Evolutionary conservation across 371 early-diverging fungal species (phyloP).

Genomic region (Mortierella polycephala): DNA sequence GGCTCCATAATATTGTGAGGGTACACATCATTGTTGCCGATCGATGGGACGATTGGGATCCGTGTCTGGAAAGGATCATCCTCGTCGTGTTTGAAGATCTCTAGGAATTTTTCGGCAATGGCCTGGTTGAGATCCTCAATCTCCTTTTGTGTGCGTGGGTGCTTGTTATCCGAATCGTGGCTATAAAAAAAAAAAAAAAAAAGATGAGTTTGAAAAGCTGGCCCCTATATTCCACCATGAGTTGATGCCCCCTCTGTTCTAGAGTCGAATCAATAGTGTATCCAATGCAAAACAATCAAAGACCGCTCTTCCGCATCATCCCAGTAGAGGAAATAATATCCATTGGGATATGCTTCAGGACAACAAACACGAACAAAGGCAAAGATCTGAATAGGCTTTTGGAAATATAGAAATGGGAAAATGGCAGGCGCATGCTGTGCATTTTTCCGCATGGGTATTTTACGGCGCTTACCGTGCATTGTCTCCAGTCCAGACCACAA

Average conservation of each 20-base stretch:
- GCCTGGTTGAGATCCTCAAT: slow-evolving; percentile 63
- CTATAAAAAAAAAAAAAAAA: slow-evolving; percentile 49
- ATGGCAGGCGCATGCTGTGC: too few relatives aligned
- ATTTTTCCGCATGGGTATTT: too few relatives aligned
- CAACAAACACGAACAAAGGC: neutral
- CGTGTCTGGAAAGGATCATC: slow-evolving; percentile 47
- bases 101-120: slow-evolving; percentile 55
- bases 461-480: slow-evolving; percentile 66
- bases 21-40: slow-evolving; percentile 87
- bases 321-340: too few relatives aligned
- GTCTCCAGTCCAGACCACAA: slow-evolving; percentile 87
- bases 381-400: neutral
- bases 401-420: too few relatives aligned
- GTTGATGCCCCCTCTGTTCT: too few relatives aligned
- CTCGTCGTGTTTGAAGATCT: slow-evolving; percentile 39
- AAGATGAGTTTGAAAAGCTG: neutral
- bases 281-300: too few relatives aligned
- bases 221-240: neutral
- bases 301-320: too few relatives aligned
- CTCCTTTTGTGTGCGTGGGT: slow-evolving; percentile 69
- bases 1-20: slow-evolving; percentile 74
- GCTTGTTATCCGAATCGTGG: slow-evolving; percentile 77
- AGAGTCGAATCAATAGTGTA: too few relatives aligned
- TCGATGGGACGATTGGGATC: slow-evolving; percentile 71
- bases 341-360: neutral